A percentile compares a stretch with the other conserved stretches of the same genome.
Conservation (phyloP, 768 basidiomycete species). For the Boletus reticulatus region DNA sequence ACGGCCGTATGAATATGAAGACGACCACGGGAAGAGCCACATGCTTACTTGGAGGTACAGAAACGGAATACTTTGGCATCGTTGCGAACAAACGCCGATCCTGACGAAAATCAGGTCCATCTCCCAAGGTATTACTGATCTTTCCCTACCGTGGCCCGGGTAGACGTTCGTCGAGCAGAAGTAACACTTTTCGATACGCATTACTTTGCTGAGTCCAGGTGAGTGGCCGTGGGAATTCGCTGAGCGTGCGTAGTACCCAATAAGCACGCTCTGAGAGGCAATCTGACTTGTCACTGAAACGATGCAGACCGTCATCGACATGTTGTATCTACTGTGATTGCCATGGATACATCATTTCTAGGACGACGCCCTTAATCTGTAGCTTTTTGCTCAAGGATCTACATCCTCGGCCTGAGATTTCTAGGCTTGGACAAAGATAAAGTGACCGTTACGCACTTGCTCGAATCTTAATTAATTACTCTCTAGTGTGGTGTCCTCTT, state of each 20-base stretch:
- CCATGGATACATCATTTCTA: too few relatives aligned
- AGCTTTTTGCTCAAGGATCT: background rate
- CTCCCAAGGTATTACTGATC: background rate
- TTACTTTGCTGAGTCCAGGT: conserved; percentile 39
- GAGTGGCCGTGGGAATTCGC: conserved; percentile 25
- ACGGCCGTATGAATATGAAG: conserved; percentile 5
- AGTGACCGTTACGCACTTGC: conserved; percentile 4
- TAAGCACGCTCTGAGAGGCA: too few relatives aligned
- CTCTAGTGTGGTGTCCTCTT: conserved; percentile 39
- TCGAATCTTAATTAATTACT: background rate
- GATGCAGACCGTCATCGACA: too few relatives aligned
- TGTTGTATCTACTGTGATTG: too few relatives aligned
- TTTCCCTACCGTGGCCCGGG: conserved; percentile 81
- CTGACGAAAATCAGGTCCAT: conserved; percentile 35
- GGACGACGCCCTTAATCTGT: too few relatives aligned
- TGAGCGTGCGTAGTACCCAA: too few relatives aligned
- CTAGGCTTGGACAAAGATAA: background rate
- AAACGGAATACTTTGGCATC: conserved; percentile 98
- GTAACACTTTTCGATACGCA: conserved; percentile 98
- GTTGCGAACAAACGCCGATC: conserved; percentile 95
- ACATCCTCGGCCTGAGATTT: background rate
- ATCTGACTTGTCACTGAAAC: too few relatives aligned
- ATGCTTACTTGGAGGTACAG: conserved; percentile 89
- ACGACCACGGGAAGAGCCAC: background rate
- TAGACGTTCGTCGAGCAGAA: conserved; percentile 98